Conservation (phyloP, 306 rosid species). For the Echinosophora koreensis region DNA sequence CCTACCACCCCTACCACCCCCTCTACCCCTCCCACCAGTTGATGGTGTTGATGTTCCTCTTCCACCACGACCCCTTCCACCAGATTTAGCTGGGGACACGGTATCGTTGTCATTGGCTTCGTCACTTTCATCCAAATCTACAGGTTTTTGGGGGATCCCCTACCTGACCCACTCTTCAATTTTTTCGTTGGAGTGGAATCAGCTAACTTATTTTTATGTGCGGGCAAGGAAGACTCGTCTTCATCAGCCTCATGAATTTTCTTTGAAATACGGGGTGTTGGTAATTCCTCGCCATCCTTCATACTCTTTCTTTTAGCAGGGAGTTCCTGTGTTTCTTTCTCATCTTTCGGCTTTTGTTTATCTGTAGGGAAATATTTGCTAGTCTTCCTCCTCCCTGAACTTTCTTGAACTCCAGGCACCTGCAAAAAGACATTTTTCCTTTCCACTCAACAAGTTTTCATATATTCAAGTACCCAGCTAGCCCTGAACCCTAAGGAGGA, state of each 20-base stretch:
- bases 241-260: conserved; percentile 54
- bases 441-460: conserved; percentile 2
- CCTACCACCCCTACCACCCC: conserved; percentile 91
- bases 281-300: conserved; percentile 54
- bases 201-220: conserved; percentile 56
- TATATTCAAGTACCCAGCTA: conserved; percentile 21
- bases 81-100: conserved; percentile 59
- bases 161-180: conserved; percentile 74
- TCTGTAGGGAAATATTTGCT: conserved; percentile 73
- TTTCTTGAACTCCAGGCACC: conserved; percentile 66
- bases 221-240: conserved; percentile 57
- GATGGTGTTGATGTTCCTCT: conserved; percentile 69
- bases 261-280: conserved; percentile 54
- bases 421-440: conserved; percentile 38
- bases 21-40: conserved; percentile 89
- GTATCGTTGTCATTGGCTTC: conserved; percentile 63
- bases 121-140: conserved; percentile 63
- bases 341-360: conserved; percentile 64
- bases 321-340: conserved; percentile 57
- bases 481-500: not conserved
- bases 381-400: conserved; percentile 78
- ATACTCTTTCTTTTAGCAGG: conserved; percentile 76
- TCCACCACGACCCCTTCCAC: conserved; percentile 88
- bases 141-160: conserved; percentile 59
- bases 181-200: conserved; percentile 74